Evolutionary conservation across 2,329 filamentous ascomycete species (phyloP), one percentile per base, ranked within the genome.

Genomic region (Pseudogymnoascus sp.): DNA sequence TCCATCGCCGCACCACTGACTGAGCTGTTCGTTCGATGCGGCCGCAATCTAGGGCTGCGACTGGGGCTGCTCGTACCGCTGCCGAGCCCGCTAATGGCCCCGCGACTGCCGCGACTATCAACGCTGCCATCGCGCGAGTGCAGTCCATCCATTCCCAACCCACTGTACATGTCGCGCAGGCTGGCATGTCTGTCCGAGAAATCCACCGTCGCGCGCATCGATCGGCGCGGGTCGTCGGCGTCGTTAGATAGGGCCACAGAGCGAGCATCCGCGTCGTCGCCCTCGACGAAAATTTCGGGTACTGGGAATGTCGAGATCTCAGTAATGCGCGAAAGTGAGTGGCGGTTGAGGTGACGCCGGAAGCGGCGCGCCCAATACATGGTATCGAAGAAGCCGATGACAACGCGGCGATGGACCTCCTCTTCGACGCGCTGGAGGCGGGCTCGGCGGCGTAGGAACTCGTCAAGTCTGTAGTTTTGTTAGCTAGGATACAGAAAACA

Each of bases 341-440:
- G 91, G 61, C 78, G 79, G 35, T 91, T 85, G 71, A 90, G 79
- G 61, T 85, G 81, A 59, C 84, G 84, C 66, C 89, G 86, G 78
- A 96, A 96, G 65, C 83, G 81, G 45, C 92, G 85, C 38, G 87
- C 84, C 85, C 90, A 96, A 74, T 75, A 92, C 75, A 94, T 74
- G 12, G 92, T 97, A 71, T 97, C 89, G 73, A 99, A 97, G 76
- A 99, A 99, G 38, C 92, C 91, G 41, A 94, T 82, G 8, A 99
- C 94, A 26, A 92, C 85, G 64, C 92, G 89, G 61, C 95, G 85
- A 61, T 90, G 88, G 41, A 97, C 90, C 66, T 94, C 90, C 73
- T 99, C 92, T 67, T 99, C 90, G 1, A 99, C 92, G 63, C 92
- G 87, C 71, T 97, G 92, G 55, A 99, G 79, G 59, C 92, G 84